Evolutionary conservation across 140 eudicot genomes (phyloP), one percentile per base, ranked within the genome.

Genomic region (Senecio squalidus): DNA sequence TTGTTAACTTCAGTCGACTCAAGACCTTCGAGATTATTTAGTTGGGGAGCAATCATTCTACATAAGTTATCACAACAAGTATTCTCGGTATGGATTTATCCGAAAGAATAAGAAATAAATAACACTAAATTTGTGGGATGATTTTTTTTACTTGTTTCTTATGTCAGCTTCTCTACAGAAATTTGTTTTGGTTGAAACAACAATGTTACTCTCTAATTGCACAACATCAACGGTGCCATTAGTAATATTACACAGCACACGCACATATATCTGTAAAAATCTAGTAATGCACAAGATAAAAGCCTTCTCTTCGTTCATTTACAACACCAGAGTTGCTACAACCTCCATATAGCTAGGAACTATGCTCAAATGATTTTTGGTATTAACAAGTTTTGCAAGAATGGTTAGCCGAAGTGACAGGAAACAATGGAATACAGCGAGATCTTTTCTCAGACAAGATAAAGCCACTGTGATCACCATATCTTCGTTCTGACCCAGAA

Each of bases 91-190:
- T n/a, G n/a, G n/a, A n/a, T n/a, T n/a, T n/a, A n/a, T n/a, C n/a
- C n/a, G n/a, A n/a, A n/a, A n/a, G n/a, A n/a, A n/a, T 4, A 34
- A 1, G 11, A 34, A 33, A 33, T 6, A 14, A 34, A 34, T 34
- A 34, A 9, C 3, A 11, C 11, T 34, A n/a, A n/a, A n/a, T n/a
- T n/a, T n/a, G n/a, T 31, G 5, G 9, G 9, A 31, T 31, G 0
- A 31, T 31, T 1, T n/a, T 43, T 53, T 30, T 75, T 58, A 85
- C 91, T 69, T 86, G 71, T 86, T 83, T 64, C 80, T 83, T 41
- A 77, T 86, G 74, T 86, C 95, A 41, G 85, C 80, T 71, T 83
- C 93, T 58, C 95, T 69, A 58, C 93, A n/a, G n/a, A n/a, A n/a
- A n/a, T n/a, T n/a, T n/a, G n/a, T n/a, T n/a, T n/a, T n/a, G n/a